phyloP scores from a whole-genome alignment of 306 rosid species.

The Acacia acuminata region DNA sequence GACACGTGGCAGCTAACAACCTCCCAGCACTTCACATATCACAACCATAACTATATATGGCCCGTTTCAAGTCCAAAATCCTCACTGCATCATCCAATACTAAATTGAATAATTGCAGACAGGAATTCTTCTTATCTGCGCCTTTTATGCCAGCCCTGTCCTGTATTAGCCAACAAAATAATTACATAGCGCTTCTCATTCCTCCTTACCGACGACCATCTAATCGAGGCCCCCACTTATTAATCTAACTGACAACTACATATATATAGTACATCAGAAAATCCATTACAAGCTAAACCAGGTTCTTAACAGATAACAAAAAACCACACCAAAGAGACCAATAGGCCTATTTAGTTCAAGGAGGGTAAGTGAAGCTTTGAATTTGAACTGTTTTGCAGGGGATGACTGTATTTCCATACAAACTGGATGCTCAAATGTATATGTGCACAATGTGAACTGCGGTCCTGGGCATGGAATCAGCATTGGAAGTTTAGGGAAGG shows the following conservation, averaged over 20 bases:
- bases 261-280: background rate
- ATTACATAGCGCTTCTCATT: conserved; percentile 5
- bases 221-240: background rate
- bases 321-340: conserved; percentile 1
- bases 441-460: conserved; percentile 83
- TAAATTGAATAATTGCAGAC: conserved; percentile 27
- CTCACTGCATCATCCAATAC: conserved; percentile 35
- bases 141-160: conserved; percentile 30
- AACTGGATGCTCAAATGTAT: conserved; percentile 90
- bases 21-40: conserved; percentile 23
- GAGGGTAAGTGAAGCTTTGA: conserved; percentile 22
- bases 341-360: conserved; percentile 2
- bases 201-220: conserved; percentile 3
- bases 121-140: conserved; percentile 9
- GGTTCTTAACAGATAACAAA: background rate
- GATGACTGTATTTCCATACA: conserved; percentile 94
- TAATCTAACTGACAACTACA: background rate
- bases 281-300: conserved; percentile 16
- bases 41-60: conserved; percentile 25
- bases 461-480: conserved; percentile 99
- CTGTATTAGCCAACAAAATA: conserved; percentile 19
- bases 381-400: conserved; percentile 54
- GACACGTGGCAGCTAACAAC: conserved; percentile 39
- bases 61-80: conserved; percentile 32
- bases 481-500: conserved; percentile 93